Base-by-base conservation (phyloP, 371 early-diverging fungal genomes). In the Synchytrium microbalum region DNA sequence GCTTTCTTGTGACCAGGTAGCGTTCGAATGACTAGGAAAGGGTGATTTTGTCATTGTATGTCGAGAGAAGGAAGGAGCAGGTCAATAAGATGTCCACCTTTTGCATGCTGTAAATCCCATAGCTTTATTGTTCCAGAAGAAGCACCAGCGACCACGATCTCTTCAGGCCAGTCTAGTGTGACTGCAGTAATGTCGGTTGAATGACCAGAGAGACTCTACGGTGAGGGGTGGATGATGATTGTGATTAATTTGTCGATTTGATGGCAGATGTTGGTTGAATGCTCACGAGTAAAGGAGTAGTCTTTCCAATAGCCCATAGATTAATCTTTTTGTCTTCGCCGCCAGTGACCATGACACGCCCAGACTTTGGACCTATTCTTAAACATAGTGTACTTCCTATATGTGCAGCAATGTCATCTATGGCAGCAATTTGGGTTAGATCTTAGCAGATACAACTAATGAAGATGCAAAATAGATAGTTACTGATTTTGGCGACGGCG, bases 21-120 rank as follows among this genome's bases (percentile, higher is more conserved):
- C n/a, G 82, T 78, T 1, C 84, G 72, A 23, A 83, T 79, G 23
- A 80, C 81, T 79, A 57, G 1, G 2, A 56, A 2, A 33, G 16
- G 10, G 2, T 19, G 24, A 25, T 10, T 3, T 55, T 55, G 55
- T 28, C 55, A 28, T 25, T 38, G 46, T 23, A 29, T 28, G 59
- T 23, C 3, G 27, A 13, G 32, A 59, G 23, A 55, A 30, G 23
- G 28, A 24, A 57, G 65, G 54, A 64, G 14, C 8, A 24, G 25
- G 28, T 8, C 56, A 24, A 55, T n/a, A n/a, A n/a, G n/a, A n/a
- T n/a, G 28, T 55, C 24, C 27, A 79, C 80, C 76, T 73, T 84
- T 83, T 5, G 73, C 75, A 33, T 79, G 76, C 58, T 75, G 73
- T 33, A 84, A 64, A 66, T 84, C 84, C 84, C 84, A 87, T 25